A percentile compares a stretch with the other conserved stretches of the same genome.
Conservation (phyloP, 148 eudicot species). For the Rheum nobile region DNA sequence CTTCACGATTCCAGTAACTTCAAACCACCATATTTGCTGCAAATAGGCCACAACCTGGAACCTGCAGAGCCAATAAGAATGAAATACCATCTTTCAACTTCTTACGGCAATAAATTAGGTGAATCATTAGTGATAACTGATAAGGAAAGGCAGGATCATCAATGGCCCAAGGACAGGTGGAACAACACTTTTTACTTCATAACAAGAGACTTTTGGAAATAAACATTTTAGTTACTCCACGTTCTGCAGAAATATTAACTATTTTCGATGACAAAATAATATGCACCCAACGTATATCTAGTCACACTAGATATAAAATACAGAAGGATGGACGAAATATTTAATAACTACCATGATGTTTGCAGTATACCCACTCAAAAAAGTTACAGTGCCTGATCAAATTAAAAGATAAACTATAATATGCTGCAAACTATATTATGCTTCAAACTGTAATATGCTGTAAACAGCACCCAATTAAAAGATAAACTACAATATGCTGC, state of each 20-base stretch:
- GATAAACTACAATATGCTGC: background rate
- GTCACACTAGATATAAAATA: background rate
- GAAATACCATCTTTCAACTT: background rate
- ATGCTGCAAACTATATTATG: too few relatives aligned
- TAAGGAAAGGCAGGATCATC: background rate
- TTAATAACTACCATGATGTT: background rate
- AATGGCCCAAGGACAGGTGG: background rate
- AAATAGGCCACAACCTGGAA: conserved; percentile 74
- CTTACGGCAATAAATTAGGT: background rate
- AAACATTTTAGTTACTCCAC: background rate
- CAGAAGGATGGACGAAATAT: background rate
- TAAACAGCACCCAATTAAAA: too few relatives aligned
- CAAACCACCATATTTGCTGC: conserved; percentile 99
- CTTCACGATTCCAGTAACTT: conserved; percentile 63
- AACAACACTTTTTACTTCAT: background rate
- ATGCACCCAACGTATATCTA: background rate
- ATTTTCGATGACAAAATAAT: background rate
- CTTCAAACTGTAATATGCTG: too few relatives aligned
- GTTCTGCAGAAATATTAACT: background rate
- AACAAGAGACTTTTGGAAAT: background rate
- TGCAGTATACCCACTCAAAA: background rate
- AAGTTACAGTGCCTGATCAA: too few relatives aligned
- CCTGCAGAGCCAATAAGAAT: conserved; percentile 22
- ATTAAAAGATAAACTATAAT: too few relatives aligned
- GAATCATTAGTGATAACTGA: background rate